Percentiles rank a stretch among this genome's conserved stretches.
Evolutionary conservation across 129 eudicot species (phyloP).

Genomic region (Flaveria bidentis): DNA sequence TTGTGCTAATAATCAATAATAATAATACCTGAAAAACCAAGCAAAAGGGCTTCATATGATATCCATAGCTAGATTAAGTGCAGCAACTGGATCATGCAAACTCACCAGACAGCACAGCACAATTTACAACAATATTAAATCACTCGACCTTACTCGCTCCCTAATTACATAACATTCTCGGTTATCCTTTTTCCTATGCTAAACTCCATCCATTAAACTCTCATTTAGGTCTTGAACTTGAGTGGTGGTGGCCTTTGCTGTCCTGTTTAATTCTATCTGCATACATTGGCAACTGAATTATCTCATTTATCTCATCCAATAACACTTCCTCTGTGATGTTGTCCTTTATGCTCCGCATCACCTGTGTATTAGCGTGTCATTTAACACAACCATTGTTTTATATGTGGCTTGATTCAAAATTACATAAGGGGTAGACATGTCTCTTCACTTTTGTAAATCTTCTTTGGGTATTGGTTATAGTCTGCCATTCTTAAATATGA

Average conservation of each 20-base stretch:
- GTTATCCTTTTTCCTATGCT: slow-evolving; percentile 24
- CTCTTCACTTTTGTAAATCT: slow-evolving; percentile 7
- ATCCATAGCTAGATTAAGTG: slow-evolving; percentile 31
- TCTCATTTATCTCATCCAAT: slow-evolving; percentile 72
- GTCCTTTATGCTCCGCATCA: slow-evolving; percentile 91
- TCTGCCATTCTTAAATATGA: no score
- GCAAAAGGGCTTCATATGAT: slow-evolving; percentile 14
- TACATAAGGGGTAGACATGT: not conserved
- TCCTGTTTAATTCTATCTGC: slow-evolving; percentile 74
- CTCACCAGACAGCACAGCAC: slow-evolving; percentile 65
- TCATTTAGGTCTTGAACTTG: slow-evolving; percentile 61
- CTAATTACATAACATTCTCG: slow-evolving; percentile 34
- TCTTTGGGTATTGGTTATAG: not conserved
- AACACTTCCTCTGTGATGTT: slow-evolving; percentile 85
- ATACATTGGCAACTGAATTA: slow-evolving; percentile 84
- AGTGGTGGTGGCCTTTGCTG: slow-evolving; percentile 72
- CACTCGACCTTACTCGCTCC: slow-evolving; percentile 24
- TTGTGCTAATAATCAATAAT: slow-evolving; percentile 3
- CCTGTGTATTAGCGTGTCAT: slow-evolving; percentile 37
- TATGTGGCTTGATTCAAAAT: not conserved
- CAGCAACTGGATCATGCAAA: slow-evolving; percentile 59
- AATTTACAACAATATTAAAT: slow-evolving; percentile 38
- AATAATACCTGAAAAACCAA: slow-evolving; percentile 13
- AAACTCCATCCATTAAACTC: not conserved
- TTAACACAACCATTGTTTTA: slow-evolving; percentile 9